These are phyloP conservation scores for Rhododendron ovatum DNA, from an alignment of 148 eudicot species.

Conservation along the genomic window DNA sequence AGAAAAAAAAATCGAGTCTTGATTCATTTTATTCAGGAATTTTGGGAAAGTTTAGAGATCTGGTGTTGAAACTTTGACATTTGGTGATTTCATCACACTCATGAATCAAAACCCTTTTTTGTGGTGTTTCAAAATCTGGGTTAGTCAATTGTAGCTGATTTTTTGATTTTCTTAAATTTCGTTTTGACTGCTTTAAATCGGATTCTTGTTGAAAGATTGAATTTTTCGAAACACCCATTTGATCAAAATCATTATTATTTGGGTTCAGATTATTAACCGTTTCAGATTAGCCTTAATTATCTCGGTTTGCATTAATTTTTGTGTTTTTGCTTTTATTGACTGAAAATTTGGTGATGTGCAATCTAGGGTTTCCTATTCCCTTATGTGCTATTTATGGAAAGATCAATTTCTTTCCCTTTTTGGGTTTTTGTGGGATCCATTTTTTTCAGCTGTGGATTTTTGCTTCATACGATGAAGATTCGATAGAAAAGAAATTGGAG, in stretches of 20 bases:
- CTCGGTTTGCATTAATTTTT: neutral
- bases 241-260: slow-evolving; percentile 13
- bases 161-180: neutral
- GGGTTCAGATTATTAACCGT: slow-evolving; percentile 24
- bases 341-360: slow-evolving; percentile 1
- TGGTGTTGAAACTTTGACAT: slow-evolving; percentile 11
- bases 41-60: slow-evolving; percentile 29
- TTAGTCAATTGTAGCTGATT: slow-evolving; percentile 9
- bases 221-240: slow-evolving; percentile 6
- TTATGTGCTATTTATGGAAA: neutral
- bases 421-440: slow-evolving; percentile 5
- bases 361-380: neutral
- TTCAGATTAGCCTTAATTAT: neutral
- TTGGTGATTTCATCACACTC: neutral
- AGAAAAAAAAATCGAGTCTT: neutral
- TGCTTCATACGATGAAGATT: neutral
- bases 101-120: slow-evolving; percentile 20
- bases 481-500: neutral
- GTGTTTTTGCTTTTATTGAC: neutral
- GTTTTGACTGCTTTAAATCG: slow-evolving; percentile 13
- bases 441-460: slow-evolving; percentile 10
- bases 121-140: slow-evolving; percentile 20
- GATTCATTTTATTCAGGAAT: neutral
- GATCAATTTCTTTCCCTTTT: neutral
- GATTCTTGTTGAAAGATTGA: slow-evolving; percentile 12